Conservation (phyloP, 164 flowering plant genomes). For the Kalanchoe fedtschenkoi region DNA sequence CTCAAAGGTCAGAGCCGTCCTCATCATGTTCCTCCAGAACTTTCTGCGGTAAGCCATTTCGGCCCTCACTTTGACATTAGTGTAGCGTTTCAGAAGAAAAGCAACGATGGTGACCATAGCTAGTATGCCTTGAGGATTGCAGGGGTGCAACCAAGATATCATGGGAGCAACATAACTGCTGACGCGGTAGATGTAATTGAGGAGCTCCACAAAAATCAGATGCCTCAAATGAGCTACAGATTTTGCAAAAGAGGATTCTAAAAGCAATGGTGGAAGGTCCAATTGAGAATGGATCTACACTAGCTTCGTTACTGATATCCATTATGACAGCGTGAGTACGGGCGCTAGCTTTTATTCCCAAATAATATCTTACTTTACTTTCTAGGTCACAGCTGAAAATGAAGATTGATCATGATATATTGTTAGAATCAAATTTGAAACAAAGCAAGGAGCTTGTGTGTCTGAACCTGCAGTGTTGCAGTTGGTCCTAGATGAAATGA, state of each 20-base stretch:
- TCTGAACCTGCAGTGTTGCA: too few species aligned
- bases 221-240: constrained; percentile 58
- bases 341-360: too few species aligned
- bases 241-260: constrained; percentile 62
- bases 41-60: constrained; percentile 84
- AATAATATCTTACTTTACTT: too few species aligned
- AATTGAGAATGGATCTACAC: constrained; percentile 63
- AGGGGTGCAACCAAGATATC: constrained; percentile 77
- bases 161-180: constrained; percentile 30
- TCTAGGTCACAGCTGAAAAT: too few species aligned
- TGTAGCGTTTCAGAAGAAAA: constrained; percentile 63
- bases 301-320: constrained; percentile 93
- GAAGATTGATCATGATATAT: too few species aligned
- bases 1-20: constrained; percentile 77
- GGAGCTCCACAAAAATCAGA: constrained; percentile 26
- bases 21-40: constrained; percentile 98
- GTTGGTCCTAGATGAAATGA: too few species aligned
- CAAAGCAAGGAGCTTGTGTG: too few species aligned
- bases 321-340: constrained; percentile 16
- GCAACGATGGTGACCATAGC: constrained; percentile 73
- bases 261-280: constrained; percentile 90
- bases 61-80: constrained; percentile 64
- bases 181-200: constrained; percentile 19
- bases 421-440: too few species aligned
- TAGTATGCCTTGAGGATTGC: constrained; percentile 83